Conservation (phyloP, 768 basidiomycete species). For the Auriculariales sp. region DNA sequence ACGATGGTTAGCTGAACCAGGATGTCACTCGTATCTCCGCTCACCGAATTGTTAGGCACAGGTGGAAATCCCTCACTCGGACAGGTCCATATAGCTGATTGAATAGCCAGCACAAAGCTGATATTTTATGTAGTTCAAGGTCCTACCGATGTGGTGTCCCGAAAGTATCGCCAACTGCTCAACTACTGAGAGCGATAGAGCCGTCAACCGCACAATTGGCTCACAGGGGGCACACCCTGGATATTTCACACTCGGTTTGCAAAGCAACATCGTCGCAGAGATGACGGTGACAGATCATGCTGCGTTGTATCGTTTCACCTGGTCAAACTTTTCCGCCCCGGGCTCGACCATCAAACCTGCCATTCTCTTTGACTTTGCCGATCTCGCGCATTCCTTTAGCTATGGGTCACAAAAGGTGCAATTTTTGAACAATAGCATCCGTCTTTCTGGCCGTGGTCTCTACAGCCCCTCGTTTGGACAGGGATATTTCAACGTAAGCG, state of each 20-base stretch:
- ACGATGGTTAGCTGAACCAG: no score
- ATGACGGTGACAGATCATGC: slow-evolving; percentile 9
- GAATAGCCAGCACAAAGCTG: not conserved
- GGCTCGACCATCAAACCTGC: slow-evolving; percentile 2
- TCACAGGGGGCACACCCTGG: not conserved
- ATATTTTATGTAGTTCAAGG: not conserved
- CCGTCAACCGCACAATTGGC: not conserved
- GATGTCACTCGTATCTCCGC: no score
- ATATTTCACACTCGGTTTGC: not conserved
- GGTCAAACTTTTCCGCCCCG: not conserved
- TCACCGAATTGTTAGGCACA: no score
- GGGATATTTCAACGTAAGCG: slow-evolving; percentile 6
- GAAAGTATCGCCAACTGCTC: not conserved
- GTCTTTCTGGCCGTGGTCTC: slow-evolving; percentile 5
- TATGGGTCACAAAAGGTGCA: slow-evolving; percentile 1
- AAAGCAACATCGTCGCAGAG: slow-evolving; percentile 6
- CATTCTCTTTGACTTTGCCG: slow-evolving; percentile 7
- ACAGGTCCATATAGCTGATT: not conserved
- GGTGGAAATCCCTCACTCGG: slow-evolving; percentile 8
- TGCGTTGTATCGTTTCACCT: slow-evolving; percentile 8
- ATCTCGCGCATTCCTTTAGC: slow-evolving; percentile 8
- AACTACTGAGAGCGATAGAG: not conserved
- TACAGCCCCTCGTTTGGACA: slow-evolving; percentile 8
- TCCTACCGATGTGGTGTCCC: not conserved
- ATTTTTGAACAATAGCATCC: not conserved